Evolutionary conservation across 176 grass and related monocot species (phyloP).

Genomic region (Tuctoria greenei): DNA sequence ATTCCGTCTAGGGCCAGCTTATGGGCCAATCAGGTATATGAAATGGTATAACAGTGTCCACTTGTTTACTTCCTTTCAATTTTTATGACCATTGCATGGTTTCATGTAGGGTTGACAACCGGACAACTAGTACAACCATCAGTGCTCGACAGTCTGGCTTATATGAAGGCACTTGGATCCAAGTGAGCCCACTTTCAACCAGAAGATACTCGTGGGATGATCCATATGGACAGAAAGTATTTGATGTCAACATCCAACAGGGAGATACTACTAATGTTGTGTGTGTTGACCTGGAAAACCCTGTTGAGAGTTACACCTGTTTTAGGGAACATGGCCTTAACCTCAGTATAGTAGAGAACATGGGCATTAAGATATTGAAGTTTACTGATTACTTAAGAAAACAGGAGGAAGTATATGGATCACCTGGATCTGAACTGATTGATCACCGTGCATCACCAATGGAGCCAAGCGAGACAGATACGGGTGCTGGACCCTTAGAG

Average conservation of each 20-base stretch:
- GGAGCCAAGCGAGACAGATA: constrained; percentile 46
- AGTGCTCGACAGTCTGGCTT: constrained; percentile 62
- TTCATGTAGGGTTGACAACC: constrained; percentile 81
- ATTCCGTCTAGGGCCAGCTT: constrained; percentile 66
- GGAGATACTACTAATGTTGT: constrained; percentile 48
- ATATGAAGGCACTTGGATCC: constrained; percentile 65
- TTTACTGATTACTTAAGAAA: constrained; percentile 57
- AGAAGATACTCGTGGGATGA: constrained; percentile 84
- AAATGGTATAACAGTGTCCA: constrained; percentile 36
- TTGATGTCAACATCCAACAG: constrained; percentile 63
- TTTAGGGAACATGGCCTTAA: constrained; percentile 63
- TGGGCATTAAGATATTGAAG: constrained; percentile 67
- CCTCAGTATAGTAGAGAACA: constrained; percentile 56
- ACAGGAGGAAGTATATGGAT: constrained; percentile 33
- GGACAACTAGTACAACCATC: constrained; percentile 47
- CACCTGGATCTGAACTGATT: constrained; percentile 35
- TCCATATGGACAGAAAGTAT: constrained; percentile 67
- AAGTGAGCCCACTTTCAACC: constrained; percentile 70
- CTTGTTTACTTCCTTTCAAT: constrained; percentile 12
- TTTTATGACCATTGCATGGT: constrained; percentile 19
- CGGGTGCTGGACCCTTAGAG: constrained; percentile 57
- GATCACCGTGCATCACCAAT: constrained; percentile 28
- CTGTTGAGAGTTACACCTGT: constrained; percentile 39
- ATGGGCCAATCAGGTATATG: constrained; percentile 84
- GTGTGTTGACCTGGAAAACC: constrained; percentile 65